phyloP scores from a whole-genome alignment of 2,329 filamentous ascomycete species.

The Mycogone perniciosa region DNA sequence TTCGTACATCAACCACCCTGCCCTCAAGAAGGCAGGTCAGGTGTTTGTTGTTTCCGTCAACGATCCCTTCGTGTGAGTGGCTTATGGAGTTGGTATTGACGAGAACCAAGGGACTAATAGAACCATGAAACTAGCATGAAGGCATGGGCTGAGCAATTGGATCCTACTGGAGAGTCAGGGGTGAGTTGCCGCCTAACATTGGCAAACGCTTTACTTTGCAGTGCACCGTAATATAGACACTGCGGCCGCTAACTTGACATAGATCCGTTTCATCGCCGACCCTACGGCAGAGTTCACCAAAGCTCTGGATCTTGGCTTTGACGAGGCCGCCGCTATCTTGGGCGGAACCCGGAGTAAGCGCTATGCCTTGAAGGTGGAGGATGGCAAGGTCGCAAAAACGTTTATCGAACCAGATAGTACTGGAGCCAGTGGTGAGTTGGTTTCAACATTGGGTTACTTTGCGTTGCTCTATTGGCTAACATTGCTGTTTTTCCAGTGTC shows the following conservation, averaged over 20 bases:
- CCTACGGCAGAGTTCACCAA: constrained; percentile 74
- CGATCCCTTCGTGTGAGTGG: constrained; percentile 81
- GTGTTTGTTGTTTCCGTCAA: constrained; percentile 92
- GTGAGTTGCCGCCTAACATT: constrained; percentile 46
- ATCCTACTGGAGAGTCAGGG: constrained; percentile 66
- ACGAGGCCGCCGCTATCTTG: constrained; percentile 65
- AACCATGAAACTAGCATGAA: constrained; percentile 62
- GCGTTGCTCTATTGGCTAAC: background rate
- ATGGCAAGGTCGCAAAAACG: constrained; percentile 76
- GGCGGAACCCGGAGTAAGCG: constrained; percentile 79
- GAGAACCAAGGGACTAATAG: constrained; percentile 11
- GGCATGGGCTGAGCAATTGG: constrained; percentile 74
- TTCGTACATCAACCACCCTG: constrained; percentile 74
- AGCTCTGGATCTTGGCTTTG: constrained; percentile 76
- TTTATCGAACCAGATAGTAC: constrained; percentile 87
- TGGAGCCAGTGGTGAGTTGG: constrained; percentile 61
- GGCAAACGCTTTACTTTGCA: background rate
- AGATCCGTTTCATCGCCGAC: constrained; percentile 89
- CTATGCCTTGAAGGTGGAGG: constrained; percentile 75
- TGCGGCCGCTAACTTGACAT: background rate
- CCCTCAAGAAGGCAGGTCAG: constrained; percentile 70
- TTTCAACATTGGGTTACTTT: background rate
- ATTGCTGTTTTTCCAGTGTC: constrained; percentile 32
- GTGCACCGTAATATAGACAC: background rate
- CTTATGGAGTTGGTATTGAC: background rate